A percentile compares a stretch with the other conserved stretches of the same genome.
Conservation (phyloP, 2,329 filamentous ascomycete species). For the Beauveria brongniartii region DNA sequence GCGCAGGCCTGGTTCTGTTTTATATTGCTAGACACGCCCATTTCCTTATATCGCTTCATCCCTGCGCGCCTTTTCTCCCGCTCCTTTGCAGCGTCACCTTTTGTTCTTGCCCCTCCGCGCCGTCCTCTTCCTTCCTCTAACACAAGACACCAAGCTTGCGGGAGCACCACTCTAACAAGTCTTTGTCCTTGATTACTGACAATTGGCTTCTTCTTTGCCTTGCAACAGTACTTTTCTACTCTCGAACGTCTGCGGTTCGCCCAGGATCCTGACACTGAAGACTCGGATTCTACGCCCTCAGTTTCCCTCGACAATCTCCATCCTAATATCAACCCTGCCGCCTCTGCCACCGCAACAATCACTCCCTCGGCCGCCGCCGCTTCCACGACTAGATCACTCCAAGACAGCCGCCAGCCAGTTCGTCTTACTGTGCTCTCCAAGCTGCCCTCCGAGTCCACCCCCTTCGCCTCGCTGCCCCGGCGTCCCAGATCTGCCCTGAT, state of each 20-base stretch:
- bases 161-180: not conserved
- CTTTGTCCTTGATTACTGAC: not conserved
- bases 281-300: constrained; percentile 21
- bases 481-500: constrained; percentile 10
- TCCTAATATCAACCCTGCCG: constrained; percentile 9
- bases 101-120: not conserved
- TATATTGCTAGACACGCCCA: constrained; percentile 1
- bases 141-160: not conserved
- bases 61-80: not conserved
- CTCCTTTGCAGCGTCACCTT: not conserved
- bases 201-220: not conserved
- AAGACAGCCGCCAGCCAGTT: constrained; percentile 6
- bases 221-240: constrained; percentile 60
- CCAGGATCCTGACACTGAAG: constrained; percentile 31
- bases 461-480: not conserved
- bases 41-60: not conserved
- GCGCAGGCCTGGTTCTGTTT: constrained; percentile 3
- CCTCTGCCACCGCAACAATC: constrained; percentile 15
- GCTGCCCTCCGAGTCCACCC: constrained; percentile 6
- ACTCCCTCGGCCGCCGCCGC: not conserved
- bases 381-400: not conserved
- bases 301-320: constrained; percentile 18
- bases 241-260: constrained; percentile 62
- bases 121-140: not conserved
- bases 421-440: constrained; percentile 7